phyloP scores from a whole-genome alignment of 169 alveolate genomes.

The Besnoitia besnoiti region DNA sequence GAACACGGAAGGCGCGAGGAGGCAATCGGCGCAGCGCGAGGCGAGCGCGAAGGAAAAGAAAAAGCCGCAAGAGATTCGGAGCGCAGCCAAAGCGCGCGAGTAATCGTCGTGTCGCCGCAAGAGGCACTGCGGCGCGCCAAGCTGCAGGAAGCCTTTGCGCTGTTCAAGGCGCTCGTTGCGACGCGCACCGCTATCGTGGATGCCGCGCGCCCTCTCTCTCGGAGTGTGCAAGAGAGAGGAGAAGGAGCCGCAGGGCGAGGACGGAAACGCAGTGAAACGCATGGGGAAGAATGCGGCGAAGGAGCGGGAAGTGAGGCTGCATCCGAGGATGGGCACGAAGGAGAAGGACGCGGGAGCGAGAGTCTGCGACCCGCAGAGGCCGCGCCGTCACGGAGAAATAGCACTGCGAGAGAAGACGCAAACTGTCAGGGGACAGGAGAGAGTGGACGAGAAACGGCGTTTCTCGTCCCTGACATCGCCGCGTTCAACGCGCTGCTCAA shows the following conservation, averaged over 20 bases:
- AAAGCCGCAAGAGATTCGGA: too few species aligned
- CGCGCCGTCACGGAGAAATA: too few species aligned
- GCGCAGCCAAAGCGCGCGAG: not conserved
- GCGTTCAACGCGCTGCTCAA: slow-evolving; percentile 11
- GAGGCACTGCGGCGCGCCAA: not conserved
- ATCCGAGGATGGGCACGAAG: not conserved
- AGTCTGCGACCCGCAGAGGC: not conserved
- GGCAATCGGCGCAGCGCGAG: too few species aligned
- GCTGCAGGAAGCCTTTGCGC: not conserved
- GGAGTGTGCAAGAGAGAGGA: not conserved
- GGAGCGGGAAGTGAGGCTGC: not conserved
- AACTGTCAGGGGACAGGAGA: not conserved
- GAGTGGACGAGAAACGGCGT: not conserved
- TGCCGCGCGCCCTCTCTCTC: not conserved
- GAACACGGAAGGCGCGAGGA: too few species aligned
- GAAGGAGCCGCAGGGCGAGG: not conserved
- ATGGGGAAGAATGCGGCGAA: not conserved
- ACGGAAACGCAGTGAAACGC: not conserved
- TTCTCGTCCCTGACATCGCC: slow-evolving; percentile 12
- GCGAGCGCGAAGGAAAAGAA: too few species aligned
- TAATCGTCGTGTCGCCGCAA: not conserved
- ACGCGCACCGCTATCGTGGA: not conserved
- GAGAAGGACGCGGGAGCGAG: not conserved
- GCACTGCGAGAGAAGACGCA: too few species aligned
- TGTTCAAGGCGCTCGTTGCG: slow-evolving; percentile 9